Conservation (phyloP, 2,329 filamentous ascomycete species). For the Colletotrichum truncatum region DNA sequence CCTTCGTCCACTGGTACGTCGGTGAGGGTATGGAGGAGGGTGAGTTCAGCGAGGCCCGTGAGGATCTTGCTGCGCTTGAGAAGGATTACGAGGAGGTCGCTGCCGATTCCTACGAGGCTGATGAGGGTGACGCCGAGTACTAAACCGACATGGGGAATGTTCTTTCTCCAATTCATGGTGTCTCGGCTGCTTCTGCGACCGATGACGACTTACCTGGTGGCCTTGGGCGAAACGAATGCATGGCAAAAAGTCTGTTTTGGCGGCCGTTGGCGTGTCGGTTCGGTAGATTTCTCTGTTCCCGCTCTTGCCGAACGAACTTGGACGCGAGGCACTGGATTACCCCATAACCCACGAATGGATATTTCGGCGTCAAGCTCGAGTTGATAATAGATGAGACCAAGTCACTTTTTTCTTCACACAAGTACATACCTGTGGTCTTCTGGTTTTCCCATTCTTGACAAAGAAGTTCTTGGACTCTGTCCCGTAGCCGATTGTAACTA, state of each 20-base stretch:
- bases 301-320: constrained; percentile 28
- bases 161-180: constrained; percentile 10
- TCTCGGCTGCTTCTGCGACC: constrained; percentile 7
- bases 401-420: constrained; percentile 22
- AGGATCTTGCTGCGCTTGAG: constrained; percentile 86
- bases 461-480: not conserved
- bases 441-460: not conserved
- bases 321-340: constrained; percentile 28
- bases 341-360: constrained; percentile 29
- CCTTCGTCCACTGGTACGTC: constrained; percentile 83
- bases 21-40: constrained; percentile 94
- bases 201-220: constrained; percentile 18
- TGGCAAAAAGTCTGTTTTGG: constrained; percentile 29
- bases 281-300: constrained; percentile 27
- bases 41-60: constrained; percentile 87
- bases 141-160: constrained; percentile 53
- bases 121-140: constrained; percentile 80
- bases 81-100: constrained; percentile 90
- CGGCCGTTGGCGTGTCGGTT: constrained; percentile 27
- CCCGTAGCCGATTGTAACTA: constrained; percentile 19
- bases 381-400: constrained; percentile 32
- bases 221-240: constrained; percentile 21
- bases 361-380: constrained; percentile 29
- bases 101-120: constrained; percentile 72
- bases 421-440: constrained; percentile 9